Conservation (phyloP, 1,139 yeast genomes). For the Scheffersomyces titani region DNA sequence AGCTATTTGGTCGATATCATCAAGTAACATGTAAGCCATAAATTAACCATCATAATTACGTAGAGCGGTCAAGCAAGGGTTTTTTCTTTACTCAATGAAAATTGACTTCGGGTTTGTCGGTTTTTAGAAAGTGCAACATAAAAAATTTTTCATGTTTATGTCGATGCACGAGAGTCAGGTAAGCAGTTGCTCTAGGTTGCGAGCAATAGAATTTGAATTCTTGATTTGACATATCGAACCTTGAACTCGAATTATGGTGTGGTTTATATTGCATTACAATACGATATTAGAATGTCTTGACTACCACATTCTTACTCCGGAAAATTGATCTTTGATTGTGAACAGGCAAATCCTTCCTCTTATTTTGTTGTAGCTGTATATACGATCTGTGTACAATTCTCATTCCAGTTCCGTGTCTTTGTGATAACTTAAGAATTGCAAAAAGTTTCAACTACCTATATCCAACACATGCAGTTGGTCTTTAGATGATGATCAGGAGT, state of each 20-base stretch:
- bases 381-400: neutral
- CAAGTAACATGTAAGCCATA: neutral
- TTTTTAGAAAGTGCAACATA: neutral
- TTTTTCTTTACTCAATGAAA: neutral
- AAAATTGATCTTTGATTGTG: no score
- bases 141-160: neutral
- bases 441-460: neutral
- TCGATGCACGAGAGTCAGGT: no score
- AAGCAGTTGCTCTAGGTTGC: neutral
- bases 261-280: neutral
- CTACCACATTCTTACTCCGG: neutral
- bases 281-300: no score
- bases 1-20: neutral
- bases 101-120: neutral
- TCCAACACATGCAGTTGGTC: neutral
- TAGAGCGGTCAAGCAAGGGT: no score
- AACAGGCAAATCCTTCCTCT: no score
- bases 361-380: no score
- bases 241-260: neutral
- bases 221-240: neutral
- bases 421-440: neutral
- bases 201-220: neutral
- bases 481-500: neutral
- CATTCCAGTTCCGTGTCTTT: neutral
- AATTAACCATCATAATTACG: no score